These are phyloP conservation scores for Ceratorhiza oryzae-sativae DNA, from an alignment of 1,284 basidiomycete genomes.

Conservation along the genomic window DNA sequence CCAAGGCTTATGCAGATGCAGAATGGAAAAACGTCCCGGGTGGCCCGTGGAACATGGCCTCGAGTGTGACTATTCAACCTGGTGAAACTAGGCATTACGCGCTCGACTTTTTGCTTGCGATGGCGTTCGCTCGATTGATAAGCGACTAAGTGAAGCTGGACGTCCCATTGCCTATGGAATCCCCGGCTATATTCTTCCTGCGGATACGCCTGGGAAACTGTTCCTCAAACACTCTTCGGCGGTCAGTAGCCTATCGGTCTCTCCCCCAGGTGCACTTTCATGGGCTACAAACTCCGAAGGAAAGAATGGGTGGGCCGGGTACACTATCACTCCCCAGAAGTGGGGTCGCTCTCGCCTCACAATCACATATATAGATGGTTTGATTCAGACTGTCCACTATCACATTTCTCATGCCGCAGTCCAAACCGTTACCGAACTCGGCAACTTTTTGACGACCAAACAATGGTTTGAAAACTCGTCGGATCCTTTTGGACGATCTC, in stretches of 20 bases:
- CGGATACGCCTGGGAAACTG: constrained; percentile 60
- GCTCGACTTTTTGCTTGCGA: constrained; percentile 60
- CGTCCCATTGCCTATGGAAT: constrained; percentile 63
- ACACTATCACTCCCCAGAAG: constrained; percentile 56
- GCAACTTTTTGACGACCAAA: constrained; percentile 62
- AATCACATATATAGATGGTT: constrained; percentile 61
- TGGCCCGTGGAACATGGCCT: constrained; percentile 62
- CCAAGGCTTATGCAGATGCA: constrained; percentile 63
- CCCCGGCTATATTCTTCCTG: constrained; percentile 62
- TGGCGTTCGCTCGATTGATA: constrained; percentile 61
- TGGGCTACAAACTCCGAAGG: constrained; percentile 58
- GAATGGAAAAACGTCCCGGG: constrained; percentile 60
- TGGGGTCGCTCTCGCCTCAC: constrained; percentile 63
- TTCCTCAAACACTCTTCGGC: constrained; percentile 59
- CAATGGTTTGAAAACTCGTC: constrained; percentile 62
- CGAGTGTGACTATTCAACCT: constrained; percentile 59
- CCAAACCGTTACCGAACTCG: constrained; percentile 58
- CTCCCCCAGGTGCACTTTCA: constrained; percentile 59
- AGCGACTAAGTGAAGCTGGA: constrained; percentile 53
- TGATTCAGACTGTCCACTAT: constrained; percentile 63
- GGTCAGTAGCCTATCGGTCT: constrained; percentile 56
- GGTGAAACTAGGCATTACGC: constrained; percentile 62
- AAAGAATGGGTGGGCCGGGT: constrained; percentile 59
- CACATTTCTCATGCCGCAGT: constrained; percentile 60
- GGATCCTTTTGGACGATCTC: constrained; percentile 63